A percentile compares a stretch with the other conserved stretches of the same genome.
These are phyloP conservation scores for Paramyrothecium roridum DNA, from an alignment of 2,329 filamentous ascomycete species.

Conservation along the genomic window DNA sequence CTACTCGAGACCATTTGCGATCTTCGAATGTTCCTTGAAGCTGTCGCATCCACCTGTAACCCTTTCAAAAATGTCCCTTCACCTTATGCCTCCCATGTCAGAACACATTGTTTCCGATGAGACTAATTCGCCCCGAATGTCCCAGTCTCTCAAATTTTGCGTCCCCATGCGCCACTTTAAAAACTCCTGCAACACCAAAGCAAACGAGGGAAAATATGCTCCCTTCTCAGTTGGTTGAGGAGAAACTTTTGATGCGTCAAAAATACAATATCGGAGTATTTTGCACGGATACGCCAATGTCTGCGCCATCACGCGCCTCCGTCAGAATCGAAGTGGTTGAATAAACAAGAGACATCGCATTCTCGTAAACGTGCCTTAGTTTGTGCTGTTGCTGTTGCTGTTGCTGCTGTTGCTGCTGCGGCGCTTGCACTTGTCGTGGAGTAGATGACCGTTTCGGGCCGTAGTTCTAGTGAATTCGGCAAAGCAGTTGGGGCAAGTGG, in stretches of 20 bases:
- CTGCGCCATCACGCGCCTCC: background rate
- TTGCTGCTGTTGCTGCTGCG: conserved; percentile 43
- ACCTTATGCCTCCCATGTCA: too few relatives aligned
- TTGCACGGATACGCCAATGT: background rate
- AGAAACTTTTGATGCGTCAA: background rate
- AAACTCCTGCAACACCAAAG: background rate
- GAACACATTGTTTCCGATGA: too few relatives aligned
- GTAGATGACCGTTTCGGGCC: conserved; percentile 80
- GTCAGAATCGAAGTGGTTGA: background rate
- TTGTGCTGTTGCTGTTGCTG: conserved; percentile 60
- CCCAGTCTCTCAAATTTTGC: background rate
- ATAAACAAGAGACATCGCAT: background rate
- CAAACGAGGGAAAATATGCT: background rate
- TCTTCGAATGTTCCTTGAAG: too few relatives aligned
- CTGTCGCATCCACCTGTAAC: too few relatives aligned
- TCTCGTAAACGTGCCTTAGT: background rate
- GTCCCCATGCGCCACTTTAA: background rate
- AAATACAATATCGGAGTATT: background rate
- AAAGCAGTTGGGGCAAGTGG: conserved; percentile 84
- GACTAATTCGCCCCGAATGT: too few relatives aligned
- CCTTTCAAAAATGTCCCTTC: too few relatives aligned
- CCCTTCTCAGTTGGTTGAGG: background rate
- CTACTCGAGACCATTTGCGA: too few relatives aligned
- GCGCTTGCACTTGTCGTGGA: conserved; percentile 87
- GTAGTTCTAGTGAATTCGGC: conserved; percentile 89